Percentiles rank a stretch among this genome's conserved stretches.
These are phyloP conservation scores for Darksidea phi DNA, from an alignment of 495 filamentous ascomycete species.

Conservation along the genomic window DNA sequence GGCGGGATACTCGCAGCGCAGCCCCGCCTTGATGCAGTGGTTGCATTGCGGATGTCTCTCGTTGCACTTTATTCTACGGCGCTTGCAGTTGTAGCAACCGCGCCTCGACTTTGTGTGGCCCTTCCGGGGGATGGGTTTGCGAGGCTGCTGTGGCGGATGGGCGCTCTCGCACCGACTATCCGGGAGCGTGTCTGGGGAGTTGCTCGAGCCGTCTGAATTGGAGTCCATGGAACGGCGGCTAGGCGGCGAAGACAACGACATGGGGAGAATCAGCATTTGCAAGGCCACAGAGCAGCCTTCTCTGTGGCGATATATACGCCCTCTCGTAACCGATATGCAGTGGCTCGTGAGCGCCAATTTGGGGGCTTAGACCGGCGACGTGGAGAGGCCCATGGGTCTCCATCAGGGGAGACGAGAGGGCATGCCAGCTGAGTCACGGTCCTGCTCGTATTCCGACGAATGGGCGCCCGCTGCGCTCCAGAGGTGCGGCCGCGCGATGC, in stretches of 20 bases:
- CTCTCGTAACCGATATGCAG: constrained; percentile 8
- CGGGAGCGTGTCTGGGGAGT: constrained; percentile 18
- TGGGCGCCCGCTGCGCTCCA: constrained; percentile 7
- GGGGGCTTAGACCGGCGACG: constrained; percentile 27
- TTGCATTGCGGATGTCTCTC: constrained; percentile 58
- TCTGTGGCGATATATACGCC: constrained; percentile 27
- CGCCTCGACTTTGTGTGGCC: constrained; percentile 60
- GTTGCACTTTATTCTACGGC: constrained; percentile 63
- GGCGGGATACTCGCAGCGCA: constrained; percentile 59
- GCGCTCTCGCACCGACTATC: constrained; percentile 8
- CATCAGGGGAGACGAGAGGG: constrained; percentile 9
- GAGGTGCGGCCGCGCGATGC: constrained; percentile 13
- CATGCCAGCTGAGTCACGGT: constrained; percentile 32
- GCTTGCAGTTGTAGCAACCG: constrained; percentile 67
- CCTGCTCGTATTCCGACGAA: constrained; percentile 22
- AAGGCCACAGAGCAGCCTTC: not conserved
- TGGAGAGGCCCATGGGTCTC: constrained; percentile 11
- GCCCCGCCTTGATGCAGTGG: constrained; percentile 57
- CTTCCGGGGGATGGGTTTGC: constrained; percentile 38
- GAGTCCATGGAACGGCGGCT: constrained; percentile 11
- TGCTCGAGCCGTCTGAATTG: constrained; percentile 24
- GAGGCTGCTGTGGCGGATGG: constrained; percentile 16
- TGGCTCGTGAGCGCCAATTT: constrained; percentile 27
- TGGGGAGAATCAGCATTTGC: not conserved
- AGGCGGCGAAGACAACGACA: constrained; percentile 21